Base-by-base conservation (phyloP, 1,139 yeast species). In the Suhomyces panamericanus region DNA sequence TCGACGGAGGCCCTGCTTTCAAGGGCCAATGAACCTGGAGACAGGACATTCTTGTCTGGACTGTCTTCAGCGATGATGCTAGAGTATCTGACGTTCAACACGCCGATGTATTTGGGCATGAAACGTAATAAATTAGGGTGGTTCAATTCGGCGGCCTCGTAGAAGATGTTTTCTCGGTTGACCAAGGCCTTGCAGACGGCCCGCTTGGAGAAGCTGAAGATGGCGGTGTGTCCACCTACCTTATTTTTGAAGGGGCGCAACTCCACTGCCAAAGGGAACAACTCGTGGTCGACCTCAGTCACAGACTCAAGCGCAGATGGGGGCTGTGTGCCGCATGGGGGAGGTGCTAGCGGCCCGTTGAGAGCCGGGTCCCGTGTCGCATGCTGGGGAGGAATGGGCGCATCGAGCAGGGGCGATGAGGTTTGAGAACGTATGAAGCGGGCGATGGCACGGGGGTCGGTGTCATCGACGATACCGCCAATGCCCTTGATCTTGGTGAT, bases 141-240 rank as follows among this genome's bases (percentile, higher is more conserved):
- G 33, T 77, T 70, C 38, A 74, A 66, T 65, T 93, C 97, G 38
- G 93, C 84, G 5, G 85, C 81, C 63, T 95, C 99, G 63, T 95
- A 95, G 85, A 96, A 91, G 50, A 75, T 69, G 63, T 93, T 88
- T 60, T 95, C 99, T 50, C 96, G 74, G 57, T 89, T 89, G 50
- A 90, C 87, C 49, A 93, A 70, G 1, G 95, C 95, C 64, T 95
- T 95, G 65, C 99, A 93, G n/a, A 95, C 96, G 0, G 98, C 98
- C 47, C 88, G 75, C 55, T 84, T 86, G 7, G 96, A 86, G 60
- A 93, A 93, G 51, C 93, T 78, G 66, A 93, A 95, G 38, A 95
- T 90, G 1, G 98, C 97, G 0, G 97, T 93, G 62, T 95, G 99
- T 0, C 99, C 99, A 9, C 99, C 99, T 7, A 95, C 99, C 59